phyloP scores from a whole-genome alignment of 345 rosid genomes.

The Excoecaria agallocha region DNA sequence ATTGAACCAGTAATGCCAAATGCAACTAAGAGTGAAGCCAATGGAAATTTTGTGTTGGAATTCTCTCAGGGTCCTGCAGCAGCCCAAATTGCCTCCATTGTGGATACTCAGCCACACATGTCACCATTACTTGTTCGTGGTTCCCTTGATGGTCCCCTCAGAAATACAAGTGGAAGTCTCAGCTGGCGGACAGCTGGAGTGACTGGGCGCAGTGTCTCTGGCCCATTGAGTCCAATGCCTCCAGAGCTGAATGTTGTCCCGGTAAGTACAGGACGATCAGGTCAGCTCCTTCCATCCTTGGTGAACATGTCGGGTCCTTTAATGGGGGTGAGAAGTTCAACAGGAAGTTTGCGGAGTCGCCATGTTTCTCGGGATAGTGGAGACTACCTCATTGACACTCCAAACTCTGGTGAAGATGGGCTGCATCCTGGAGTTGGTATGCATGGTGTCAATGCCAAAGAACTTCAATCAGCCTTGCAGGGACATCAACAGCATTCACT shows the following conservation, averaged over 20 bases:
- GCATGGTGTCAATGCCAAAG: slow-evolving; percentile 87
- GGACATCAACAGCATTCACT: slow-evolving; percentile 98
- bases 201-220: slow-evolving; percentile 84
- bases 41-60: slow-evolving; percentile 75
- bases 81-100: slow-evolving; percentile 65
- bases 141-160: slow-evolving; percentile 91
- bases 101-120: slow-evolving; percentile 88
- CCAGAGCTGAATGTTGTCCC: slow-evolving; percentile 82
- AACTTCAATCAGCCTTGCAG: slow-evolving; percentile 95
- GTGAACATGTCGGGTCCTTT: slow-evolving; percentile 97
- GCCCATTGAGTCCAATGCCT: slow-evolving; percentile 91
- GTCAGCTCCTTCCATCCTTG: slow-evolving; percentile 80
- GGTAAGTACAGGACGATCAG: slow-evolving; percentile 82
- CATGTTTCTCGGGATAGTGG: slow-evolving; percentile 98
- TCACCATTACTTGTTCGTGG: slow-evolving; percentile 95
- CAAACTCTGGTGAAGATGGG: slow-evolving; percentile 88
- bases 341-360: slow-evolving; percentile 93
- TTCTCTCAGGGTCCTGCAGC: slow-evolving; percentile 94
- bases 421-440: slow-evolving; percentile 67
- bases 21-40: slow-evolving; percentile 58
- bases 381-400: slow-evolving; percentile 90
- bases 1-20: slow-evolving; percentile 61
- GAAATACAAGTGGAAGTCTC: slow-evolving; percentile 88
- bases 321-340: slow-evolving; percentile 89
- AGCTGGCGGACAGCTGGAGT: slow-evolving; percentile 93